Percentiles rank a stretch among this genome's conserved stretches.
Conservation (phyloP, 352 stramenopile genomes). For the Phytophthora cryptogea region DNA sequence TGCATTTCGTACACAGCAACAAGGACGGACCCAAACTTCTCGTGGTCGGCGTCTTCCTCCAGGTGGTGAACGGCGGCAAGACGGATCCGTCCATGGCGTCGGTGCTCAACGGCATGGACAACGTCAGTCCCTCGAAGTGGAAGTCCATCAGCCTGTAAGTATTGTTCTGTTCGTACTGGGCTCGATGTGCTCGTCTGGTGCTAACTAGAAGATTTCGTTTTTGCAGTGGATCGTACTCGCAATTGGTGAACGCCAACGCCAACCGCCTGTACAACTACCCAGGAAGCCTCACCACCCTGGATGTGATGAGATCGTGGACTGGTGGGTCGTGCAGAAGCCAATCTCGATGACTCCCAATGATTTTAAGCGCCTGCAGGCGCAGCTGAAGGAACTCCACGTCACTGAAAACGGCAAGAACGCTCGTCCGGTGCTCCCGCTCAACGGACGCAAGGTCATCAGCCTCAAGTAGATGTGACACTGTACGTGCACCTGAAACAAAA, state of each 20-base stretch:
- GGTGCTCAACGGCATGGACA: conserved; percentile 32
- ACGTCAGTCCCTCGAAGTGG: conserved; percentile 10
- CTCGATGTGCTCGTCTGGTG: neutral
- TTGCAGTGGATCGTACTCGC: conserved; percentile 21
- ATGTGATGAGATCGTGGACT: conserved; percentile 55
- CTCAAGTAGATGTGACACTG: neutral
- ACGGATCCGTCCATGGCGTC: conserved; percentile 31
- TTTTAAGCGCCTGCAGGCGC: conserved; percentile 26
- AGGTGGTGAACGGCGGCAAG: conserved; percentile 6
- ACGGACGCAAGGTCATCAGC: conserved; percentile 29
- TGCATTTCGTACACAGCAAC: conserved; percentile 51
- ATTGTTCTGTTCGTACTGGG: neutral
- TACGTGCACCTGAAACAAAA: no score
- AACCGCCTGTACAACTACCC: conserved; percentile 53
- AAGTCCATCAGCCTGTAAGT: conserved; percentile 15
- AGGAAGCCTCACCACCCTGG: conserved; percentile 56
- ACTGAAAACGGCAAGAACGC: conserved; percentile 38
- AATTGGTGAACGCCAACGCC: conserved; percentile 11
- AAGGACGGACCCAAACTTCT: conserved; percentile 24
- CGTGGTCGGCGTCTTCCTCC: conserved; percentile 42
- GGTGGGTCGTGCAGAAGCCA: conserved; percentile 56
- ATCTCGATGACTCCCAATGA: conserved; percentile 37
- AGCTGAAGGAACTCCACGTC: conserved; percentile 22
- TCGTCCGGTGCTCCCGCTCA: conserved; percentile 31
- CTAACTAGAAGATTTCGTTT: neutral